Base-by-base conservation (phyloP, 768 basidiomycete genomes). In the Rhodotorula kratochvilovae region DNA sequence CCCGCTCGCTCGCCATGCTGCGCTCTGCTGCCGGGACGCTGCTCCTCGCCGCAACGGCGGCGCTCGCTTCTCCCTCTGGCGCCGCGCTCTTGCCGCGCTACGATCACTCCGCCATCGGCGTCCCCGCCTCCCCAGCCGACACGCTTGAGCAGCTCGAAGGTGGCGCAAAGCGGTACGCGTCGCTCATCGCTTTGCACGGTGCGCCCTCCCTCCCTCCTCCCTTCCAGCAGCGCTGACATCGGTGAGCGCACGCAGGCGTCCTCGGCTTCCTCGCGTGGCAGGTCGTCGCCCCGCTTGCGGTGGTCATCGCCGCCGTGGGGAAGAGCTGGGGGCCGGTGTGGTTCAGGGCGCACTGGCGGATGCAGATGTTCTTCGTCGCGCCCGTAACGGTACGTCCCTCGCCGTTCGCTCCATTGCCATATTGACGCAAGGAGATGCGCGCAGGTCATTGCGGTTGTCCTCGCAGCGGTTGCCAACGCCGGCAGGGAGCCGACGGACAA, bases 261-360 rank as follows among this genome's bases (percentile, higher is more conserved):
- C 15, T n/a, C 21, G 70, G 61, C 2, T 63, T 67, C 56, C 57
- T 71, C 25, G 70, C 70, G 1, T 46, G 67, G 25, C 70, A 71
- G 33, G 57, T 71, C 11, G 50, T 66, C 23, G 42, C 42, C 3
- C 66, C 59, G 3, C 33, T 57, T n/a, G 70, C 61, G 1, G 66
- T 67, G 5, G 36, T 63, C 17, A 19, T 71, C 23, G 70, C 70
- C 2, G 51, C 70, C 1, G 43, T 71, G 6, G 70, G 70, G 8
- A 56, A 58, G 43, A 60, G 56, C 43, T 61, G 53, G 53, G 31
- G 29, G 11, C 2, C n/a, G 11, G n/a, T 54, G 13, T 71, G 70
- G 70, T 71, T 63, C 57, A 58, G 42, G 35, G 25, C 55, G 25
- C 70, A 71, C 51, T 67, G 48, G 42, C 36, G 50, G 2, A 23